Percentiles rank a stretch among this genome's conserved stretches.
phyloP scores from a whole-genome alignment of 805 yeast species.

The Kuraishia molischiana region DNA sequence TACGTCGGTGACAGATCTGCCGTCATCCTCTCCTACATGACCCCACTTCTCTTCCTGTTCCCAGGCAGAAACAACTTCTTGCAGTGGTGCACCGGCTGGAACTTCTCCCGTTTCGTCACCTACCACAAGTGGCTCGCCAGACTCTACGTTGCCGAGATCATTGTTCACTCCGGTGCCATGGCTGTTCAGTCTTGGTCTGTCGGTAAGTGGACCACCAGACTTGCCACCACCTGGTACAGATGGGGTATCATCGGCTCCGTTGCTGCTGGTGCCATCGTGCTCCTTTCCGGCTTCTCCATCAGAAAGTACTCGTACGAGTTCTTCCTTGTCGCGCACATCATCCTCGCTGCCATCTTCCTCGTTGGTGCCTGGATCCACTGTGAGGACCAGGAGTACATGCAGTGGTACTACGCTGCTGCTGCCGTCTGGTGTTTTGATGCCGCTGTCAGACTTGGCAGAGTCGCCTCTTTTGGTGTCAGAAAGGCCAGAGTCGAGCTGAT shows the following conservation, averaged over 20 bases:
- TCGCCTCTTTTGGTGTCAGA: slow-evolving; percentile 25
- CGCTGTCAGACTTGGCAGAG: slow-evolving; percentile 29
- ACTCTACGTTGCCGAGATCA: slow-evolving; percentile 25
- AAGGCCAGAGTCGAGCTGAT: slow-evolving; percentile 26
- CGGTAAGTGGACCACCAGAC: slow-evolving; percentile 16
- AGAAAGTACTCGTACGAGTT: slow-evolving; percentile 50
- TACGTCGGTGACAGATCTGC: slow-evolving; percentile 44
- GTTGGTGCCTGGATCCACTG: slow-evolving; percentile 53
- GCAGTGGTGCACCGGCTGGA: slow-evolving; percentile 52
- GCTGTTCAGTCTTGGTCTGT: slow-evolving; percentile 12
- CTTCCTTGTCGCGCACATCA: slow-evolving; percentile 49
- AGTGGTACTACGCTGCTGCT: slow-evolving; percentile 24
- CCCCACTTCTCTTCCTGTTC: slow-evolving; percentile 45
- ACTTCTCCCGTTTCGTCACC: slow-evolving; percentile 40
- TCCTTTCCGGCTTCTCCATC: slow-evolving; percentile 40
- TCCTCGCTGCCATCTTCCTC: slow-evolving; percentile 42
- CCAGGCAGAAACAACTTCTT: slow-evolving; percentile 57
- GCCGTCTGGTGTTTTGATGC: slow-evolving; percentile 47
- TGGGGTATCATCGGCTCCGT: slow-evolving; percentile 28
- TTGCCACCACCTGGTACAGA: slow-evolving; percentile 16
- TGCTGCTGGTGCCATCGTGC: slow-evolving; percentile 29
- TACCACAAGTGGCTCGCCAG: slow-evolving; percentile 53
- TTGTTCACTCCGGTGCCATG: slow-evolving; percentile 32
- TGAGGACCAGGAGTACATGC: slow-evolving; percentile 27
- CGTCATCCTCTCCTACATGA: slow-evolving; percentile 31